phyloP scores from a whole-genome alignment of 2,329 filamentous ascomycete species.

The Elsinoe arachidis region DNA sequence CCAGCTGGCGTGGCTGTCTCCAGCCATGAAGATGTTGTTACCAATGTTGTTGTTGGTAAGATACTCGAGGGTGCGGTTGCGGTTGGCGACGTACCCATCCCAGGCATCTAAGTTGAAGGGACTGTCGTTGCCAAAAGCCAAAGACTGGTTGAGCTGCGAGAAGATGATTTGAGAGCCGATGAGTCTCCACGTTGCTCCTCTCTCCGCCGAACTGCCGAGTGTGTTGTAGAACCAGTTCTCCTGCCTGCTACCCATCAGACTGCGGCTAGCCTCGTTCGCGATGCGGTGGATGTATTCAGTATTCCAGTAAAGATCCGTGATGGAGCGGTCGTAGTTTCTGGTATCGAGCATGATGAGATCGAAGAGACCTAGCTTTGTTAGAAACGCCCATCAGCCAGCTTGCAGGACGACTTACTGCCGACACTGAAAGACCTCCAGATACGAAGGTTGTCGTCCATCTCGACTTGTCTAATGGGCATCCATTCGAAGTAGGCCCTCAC shows the following conservation, averaged over 20 bases:
- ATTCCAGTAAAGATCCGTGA: constrained; percentile 53
- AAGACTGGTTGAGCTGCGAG: constrained; percentile 45
- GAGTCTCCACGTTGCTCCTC: constrained; percentile 62
- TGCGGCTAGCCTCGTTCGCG: constrained; percentile 57
- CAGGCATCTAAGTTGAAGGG: constrained; percentile 49
- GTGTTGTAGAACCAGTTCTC: constrained; percentile 64
- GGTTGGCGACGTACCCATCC: constrained; percentile 61
- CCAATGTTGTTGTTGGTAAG: constrained; percentile 59
- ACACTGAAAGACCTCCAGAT: constrained; percentile 61
- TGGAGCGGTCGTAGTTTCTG: constrained; percentile 58
- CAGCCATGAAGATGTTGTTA: constrained; percentile 66
- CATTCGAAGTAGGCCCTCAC: constrained; percentile 63
- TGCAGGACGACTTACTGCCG: constrained; percentile 33
- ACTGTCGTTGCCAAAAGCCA: constrained; percentile 35
- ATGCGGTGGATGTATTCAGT: constrained; percentile 52
- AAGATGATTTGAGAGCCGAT: constrained; percentile 65
- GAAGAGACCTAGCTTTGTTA: constrained; percentile 37
- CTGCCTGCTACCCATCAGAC: constrained; percentile 62
- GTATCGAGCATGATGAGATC: constrained; percentile 64
- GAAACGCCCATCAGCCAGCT: neutral
- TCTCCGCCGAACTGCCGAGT: constrained; percentile 37
- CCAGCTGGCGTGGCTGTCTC: constrained; percentile 61
- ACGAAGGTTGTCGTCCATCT: constrained; percentile 60
- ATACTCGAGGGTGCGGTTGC: constrained; percentile 60
- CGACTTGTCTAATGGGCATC: constrained; percentile 53